Percentiles rank a stretch among this genome's conserved stretches.
These are phyloP conservation scores for Pseudoneurospora amorphoporcata DNA, from an alignment of 495 filamentous ascomycete genomes.

Conservation along the genomic window DNA sequence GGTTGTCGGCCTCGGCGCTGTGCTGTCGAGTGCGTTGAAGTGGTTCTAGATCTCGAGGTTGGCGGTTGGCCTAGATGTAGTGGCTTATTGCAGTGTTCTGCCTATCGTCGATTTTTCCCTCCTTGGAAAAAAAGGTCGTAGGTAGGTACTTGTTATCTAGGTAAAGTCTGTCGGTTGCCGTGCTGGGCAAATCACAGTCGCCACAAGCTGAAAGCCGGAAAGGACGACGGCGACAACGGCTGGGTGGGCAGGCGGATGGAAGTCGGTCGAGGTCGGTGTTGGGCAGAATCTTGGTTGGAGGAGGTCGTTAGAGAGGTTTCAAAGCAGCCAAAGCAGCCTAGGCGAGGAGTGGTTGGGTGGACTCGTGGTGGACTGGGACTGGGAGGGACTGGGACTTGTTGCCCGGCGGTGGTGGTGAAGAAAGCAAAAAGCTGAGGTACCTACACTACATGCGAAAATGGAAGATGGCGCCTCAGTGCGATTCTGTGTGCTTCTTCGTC, in stretches of 20 bases:
- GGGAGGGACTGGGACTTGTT: not conserved
- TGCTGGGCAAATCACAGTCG: not conserved
- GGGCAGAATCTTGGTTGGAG: not conserved
- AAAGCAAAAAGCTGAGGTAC: not conserved
- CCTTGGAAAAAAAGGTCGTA: not conserved
- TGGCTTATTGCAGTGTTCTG: not conserved
- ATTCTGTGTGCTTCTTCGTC: not conserved
- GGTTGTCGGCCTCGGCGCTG: not conserved
- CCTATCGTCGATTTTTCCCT: not conserved
- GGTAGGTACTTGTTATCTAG: not conserved
- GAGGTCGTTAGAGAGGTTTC: not conserved
- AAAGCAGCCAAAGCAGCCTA: not conserved
- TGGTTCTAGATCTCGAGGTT: not conserved
- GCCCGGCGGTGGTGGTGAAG: not conserved
- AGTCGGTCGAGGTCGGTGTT: not conserved
- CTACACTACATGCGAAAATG: not conserved
- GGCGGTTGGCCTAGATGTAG: not conserved
- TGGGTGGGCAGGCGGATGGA: not conserved
- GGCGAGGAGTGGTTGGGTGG: not conserved
- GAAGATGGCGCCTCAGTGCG: not conserved
- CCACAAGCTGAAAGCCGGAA: not conserved
- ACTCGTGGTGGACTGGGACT: not conserved
- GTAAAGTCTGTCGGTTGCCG: not conserved
- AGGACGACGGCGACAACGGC: not conserved
- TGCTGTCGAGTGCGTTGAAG: not conserved